Base-by-base conservation (phyloP, 202 grass and related monocot genomes). In the Saccharum hybrid region DNA sequence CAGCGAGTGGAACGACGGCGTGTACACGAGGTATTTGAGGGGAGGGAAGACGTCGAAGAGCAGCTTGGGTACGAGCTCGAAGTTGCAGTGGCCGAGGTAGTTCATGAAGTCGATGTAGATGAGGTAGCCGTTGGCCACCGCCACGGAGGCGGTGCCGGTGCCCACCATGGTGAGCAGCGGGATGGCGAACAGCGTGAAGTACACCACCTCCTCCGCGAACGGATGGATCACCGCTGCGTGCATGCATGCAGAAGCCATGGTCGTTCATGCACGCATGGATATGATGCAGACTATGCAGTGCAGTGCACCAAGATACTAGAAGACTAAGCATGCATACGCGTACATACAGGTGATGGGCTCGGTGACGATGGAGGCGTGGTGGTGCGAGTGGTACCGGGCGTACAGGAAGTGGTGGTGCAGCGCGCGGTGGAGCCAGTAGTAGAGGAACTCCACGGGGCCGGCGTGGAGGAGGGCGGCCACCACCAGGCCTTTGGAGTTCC, bases 351-450 rank as follows among this genome's bases (percentile, higher is more conserved):
- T 93, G 65, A 98, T 95, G 33, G 96, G 96, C 74, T 98, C 96
- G 1, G 96, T 95, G 78, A 90, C 96, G 70, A 98, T 92, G 77
- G 96, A 98, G 1, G 92, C 77, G 81, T 98, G 96, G 78, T 98
- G 96, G 72, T 98, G 96, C 9, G 96, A 98, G 73, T 95, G 96
- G 81, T 95, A 98, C 1, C 96, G 91, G 2, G 96, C 81, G 77
- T 98, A 98, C 52, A 98, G 92, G 81, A 75, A 93, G 41, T 98
- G 96, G 86, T 98, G 92, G 89, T 98, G 96, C 54, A 98, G 85
- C 1, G 92, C 92, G 48, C 96, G 88, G 85, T 98, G 92, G 82
- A 98, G 81, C 96, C 96, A 98, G 89, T 98, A 98, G 87, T 98
- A 98, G 52, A 98, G 83, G 86, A 98, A 98, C 90, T 98, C 96